Percentiles rank a stretch among this genome's conserved stretches.
Conservation (phyloP, 192 early-diverging fungal species). For the Rhizophlyctis rosea region DNA sequence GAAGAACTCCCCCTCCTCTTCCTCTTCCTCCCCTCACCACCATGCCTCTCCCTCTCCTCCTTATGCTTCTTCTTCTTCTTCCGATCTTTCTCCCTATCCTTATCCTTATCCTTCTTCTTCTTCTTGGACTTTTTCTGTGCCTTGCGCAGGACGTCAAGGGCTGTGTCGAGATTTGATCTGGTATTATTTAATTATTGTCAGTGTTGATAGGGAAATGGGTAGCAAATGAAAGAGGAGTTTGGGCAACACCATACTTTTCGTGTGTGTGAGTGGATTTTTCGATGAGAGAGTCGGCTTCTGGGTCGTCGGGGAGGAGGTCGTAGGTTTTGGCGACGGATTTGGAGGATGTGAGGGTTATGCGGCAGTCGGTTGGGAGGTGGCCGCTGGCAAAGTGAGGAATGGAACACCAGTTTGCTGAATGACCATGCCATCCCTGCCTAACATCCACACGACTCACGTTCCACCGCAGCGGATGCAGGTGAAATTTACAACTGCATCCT, state of each 20-base stretch:
- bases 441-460: background rate
- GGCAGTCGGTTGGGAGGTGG: background rate
- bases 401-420: too few relatives aligned
- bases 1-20: background rate
- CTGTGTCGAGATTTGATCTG: background rate
- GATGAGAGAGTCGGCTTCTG: background rate
- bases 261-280: too few relatives aligned
- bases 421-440: too few relatives aligned
- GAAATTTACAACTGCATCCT: background rate
- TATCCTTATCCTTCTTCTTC: background rate
- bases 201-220: too few relatives aligned
- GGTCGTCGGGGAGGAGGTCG: background rate
- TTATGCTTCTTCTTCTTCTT: constrained; percentile 2
- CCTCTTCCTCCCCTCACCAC: background rate
- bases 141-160: background rate
- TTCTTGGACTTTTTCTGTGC: background rate
- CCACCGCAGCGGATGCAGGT: background rate
- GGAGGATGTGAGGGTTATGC: background rate
- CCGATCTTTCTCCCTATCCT: background rate
- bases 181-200: too few relatives aligned
- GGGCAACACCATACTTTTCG: too few relatives aligned
- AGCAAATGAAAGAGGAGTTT: too few relatives aligned
- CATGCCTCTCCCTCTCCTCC: background rate
- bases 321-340: background rate
- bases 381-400: too few relatives aligned